Evolutionary conservation across 2,329 filamentous ascomycete species (phyloP).

Genomic region (Trichoderma aggressivum): DNA sequence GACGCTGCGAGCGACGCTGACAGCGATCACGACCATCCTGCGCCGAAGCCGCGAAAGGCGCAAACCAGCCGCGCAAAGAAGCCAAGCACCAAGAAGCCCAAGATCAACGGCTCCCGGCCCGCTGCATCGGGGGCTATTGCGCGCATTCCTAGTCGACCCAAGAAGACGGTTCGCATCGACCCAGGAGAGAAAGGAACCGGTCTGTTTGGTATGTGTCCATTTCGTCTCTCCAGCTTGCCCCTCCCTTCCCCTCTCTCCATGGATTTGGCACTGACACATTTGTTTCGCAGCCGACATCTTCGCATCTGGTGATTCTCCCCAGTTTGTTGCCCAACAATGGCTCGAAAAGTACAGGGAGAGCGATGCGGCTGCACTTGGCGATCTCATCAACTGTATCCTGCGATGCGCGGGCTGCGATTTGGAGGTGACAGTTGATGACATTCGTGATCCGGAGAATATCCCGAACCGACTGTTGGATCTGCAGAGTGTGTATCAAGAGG

Average conservation of each 20-base stretch:
- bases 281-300: conserved; percentile 57
- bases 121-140: conserved; percentile 37
- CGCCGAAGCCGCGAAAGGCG: conserved; percentile 38
- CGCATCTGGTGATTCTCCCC: conserved; percentile 53
- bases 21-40: conserved; percentile 42
- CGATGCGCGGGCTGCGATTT: conserved; percentile 76
- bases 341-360: conserved; percentile 55
- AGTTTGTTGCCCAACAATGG: conserved; percentile 60
- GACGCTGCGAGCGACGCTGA: conserved; percentile 45
- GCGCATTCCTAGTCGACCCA: conserved; percentile 50
- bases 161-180: conserved; percentile 54
- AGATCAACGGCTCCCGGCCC: conserved; percentile 54
- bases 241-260: conserved; percentile 24
- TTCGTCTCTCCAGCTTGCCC: neutral
- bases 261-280: neutral
- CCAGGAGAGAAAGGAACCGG: conserved; percentile 50
- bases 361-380: conserved; percentile 53
- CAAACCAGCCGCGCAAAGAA: conserved; percentile 49
- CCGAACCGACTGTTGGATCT: conserved; percentile 75
- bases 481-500: conserved; percentile 82
- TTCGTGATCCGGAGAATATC: conserved; percentile 85
- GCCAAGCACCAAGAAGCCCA: conserved; percentile 61
- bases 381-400: conserved; percentile 65
- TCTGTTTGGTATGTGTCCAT: conserved; percentile 50
- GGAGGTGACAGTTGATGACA: conserved; percentile 75